Evolutionary conservation across 768 basidiomycete species (phyloP).

Genomic region (Auriscalpium orientale): DNA sequence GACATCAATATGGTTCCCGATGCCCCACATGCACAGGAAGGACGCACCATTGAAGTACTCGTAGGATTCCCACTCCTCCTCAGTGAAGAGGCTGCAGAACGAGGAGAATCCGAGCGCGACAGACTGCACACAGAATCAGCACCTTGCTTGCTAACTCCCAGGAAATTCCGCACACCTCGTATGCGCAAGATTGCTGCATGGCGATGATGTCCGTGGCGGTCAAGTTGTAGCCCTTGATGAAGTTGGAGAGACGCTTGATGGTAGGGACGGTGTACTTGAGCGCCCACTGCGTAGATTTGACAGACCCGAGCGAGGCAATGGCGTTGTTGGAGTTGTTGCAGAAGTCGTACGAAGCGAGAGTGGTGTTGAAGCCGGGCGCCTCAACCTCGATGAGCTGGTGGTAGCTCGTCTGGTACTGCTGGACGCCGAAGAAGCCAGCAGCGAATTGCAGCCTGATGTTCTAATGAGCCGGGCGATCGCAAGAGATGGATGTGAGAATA

Average conservation of each 20-base stretch:
- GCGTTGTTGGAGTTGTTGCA: constrained; percentile 24
- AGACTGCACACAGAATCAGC: constrained; percentile 22
- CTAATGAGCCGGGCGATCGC: constrained; percentile 19
- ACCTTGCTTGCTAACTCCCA: neutral
- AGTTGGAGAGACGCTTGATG: constrained; percentile 23
- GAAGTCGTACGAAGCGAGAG: constrained; percentile 33
- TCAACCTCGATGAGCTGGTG: constrained; percentile 42
- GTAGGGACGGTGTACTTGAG: constrained; percentile 31
- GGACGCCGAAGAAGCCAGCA: constrained; percentile 40
- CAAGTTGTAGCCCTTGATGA: constrained; percentile 26
- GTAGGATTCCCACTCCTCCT: constrained; percentile 44
- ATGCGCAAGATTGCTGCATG: constrained; percentile 33
- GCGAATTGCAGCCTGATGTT: constrained; percentile 35
- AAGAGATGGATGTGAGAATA: neutral
- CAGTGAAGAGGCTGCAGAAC: constrained; percentile 44
- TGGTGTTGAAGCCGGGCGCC: constrained; percentile 36
- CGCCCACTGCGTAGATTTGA: constrained; percentile 29
- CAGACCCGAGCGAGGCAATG: constrained; percentile 16
- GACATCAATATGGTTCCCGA: neutral
- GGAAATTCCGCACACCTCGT: constrained; percentile 26
- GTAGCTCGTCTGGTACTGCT: constrained; percentile 33
- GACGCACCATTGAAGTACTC: constrained; percentile 32
- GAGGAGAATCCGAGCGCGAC: constrained; percentile 41
- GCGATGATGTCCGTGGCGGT: constrained; percentile 20
- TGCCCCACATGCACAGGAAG: too few relatives aligned